A percentile compares a stretch with the other conserved stretches of the same genome.
Evolutionary conservation across 139 green algal species (phyloP).

Genomic region (Micractinium conductrix): DNA sequence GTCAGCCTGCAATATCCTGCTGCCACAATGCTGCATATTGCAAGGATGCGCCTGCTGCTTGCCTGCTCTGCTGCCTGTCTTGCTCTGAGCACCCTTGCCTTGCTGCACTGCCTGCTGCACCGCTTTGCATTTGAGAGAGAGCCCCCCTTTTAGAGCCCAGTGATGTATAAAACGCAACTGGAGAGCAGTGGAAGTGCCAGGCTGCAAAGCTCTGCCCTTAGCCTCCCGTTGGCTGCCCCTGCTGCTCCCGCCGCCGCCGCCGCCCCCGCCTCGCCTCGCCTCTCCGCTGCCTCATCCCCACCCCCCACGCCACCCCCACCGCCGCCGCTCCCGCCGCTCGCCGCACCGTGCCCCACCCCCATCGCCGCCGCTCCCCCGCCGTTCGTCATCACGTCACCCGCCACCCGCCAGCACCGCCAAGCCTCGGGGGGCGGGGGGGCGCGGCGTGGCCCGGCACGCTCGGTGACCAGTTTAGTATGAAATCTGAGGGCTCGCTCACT

Average conservation of each 20-base stretch:
- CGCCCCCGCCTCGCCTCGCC: neutral
- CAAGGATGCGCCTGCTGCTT: neutral
- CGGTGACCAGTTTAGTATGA: constrained; percentile 46
- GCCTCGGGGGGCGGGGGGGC: constrained; percentile 4
- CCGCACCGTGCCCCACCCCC: neutral
- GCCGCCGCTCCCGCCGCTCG: neutral
- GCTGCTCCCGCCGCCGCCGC: neutral
- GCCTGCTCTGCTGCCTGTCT: too few relatives aligned
- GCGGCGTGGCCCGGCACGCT: constrained; percentile 20
- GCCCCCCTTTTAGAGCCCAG: neutral
- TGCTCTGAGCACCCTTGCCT: too few relatives aligned
- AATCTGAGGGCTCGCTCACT: constrained; percentile 42
- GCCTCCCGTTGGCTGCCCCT: neutral
- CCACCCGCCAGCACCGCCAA: neutral
- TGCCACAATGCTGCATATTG: neutral
- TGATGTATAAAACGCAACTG: constrained; percentile 21
- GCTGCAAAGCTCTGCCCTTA: constrained; percentile 15
- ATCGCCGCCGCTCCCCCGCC: neutral
- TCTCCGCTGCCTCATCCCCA: neutral
- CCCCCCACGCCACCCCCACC: neutral
- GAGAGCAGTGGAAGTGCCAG: constrained; percentile 28
- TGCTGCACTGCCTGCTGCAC: neutral
- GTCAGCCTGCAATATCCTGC: neutral
- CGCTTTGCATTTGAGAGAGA: neutral
- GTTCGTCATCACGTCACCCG: too few relatives aligned